phyloP scores from a whole-genome alignment of 73 alveolate genomes.

The Tetrahymena malaccensis region DNA sequence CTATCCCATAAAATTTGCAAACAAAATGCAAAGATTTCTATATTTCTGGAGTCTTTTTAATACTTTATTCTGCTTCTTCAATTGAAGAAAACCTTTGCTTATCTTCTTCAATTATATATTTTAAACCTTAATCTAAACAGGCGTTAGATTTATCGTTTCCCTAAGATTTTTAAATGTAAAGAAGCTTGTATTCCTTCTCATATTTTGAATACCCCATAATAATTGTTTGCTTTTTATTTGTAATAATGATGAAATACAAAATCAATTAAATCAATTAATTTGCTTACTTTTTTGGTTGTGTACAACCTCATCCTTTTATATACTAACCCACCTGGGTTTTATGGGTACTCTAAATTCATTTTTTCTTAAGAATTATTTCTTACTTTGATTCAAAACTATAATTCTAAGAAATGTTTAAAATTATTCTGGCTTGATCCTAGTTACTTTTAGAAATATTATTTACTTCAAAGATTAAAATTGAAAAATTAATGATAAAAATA shows the following conservation, averaged over 20 bases:
- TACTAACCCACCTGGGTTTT: constrained; percentile 10
- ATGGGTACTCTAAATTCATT: constrained; percentile 13
- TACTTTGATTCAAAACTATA: not conserved
- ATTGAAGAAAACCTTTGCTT: not conserved
- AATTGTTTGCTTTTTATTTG: not conserved
- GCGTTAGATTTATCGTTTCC: not conserved
- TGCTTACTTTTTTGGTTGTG: not conserved
- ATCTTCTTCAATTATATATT: constrained; percentile 5
- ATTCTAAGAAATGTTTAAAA: not conserved
- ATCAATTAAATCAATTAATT: not conserved
- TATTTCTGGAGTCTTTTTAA: not conserved
- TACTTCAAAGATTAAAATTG: not conserved
- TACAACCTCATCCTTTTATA: constrained; percentile 18
- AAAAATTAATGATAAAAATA: no score
- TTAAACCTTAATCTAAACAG: not conserved
- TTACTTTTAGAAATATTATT: no score
- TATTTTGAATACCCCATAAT: constrained; percentile 17
- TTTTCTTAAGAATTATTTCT: not conserved
- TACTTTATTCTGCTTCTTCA: constrained; percentile 13
- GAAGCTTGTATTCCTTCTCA: not conserved
- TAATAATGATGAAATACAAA: not conserved
- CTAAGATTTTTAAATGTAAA: not conserved
- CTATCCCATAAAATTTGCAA: constrained; percentile 20
- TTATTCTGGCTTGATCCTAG: not conserved
- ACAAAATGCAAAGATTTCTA: not conserved